A percentile compares a stretch with the other conserved stretches of the same genome.
Evolutionary conservation across 176 grass and related monocot genomes (phyloP).

Genomic region (Echinochloa phyllopogon): DNA sequence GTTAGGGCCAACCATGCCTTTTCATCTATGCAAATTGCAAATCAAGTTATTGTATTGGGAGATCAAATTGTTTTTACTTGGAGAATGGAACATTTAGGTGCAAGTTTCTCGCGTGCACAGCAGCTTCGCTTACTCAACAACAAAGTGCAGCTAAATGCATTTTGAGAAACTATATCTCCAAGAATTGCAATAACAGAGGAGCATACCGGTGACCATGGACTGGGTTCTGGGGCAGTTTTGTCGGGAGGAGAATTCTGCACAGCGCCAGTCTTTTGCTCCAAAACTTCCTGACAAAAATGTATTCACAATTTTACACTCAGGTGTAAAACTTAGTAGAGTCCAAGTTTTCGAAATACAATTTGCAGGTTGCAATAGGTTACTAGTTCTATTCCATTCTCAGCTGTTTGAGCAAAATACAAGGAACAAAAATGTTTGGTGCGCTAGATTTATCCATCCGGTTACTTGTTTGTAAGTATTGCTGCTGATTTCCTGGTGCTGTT

Average conservation of each 20-base stretch:
- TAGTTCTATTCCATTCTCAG: slow-evolving; percentile 11
- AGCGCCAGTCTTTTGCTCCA: slow-evolving; percentile 73
- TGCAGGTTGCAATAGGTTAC: not conserved
- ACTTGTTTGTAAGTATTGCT: slow-evolving; percentile 21
- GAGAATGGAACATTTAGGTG: not conserved
- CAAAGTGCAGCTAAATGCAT: not conserved
- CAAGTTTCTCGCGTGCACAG: slow-evolving; percentile 3
- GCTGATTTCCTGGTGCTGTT: not conserved
- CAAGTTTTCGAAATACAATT: not conserved
- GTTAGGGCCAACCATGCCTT: not conserved
- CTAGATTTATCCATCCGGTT: not conserved
- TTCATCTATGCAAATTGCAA: not conserved
- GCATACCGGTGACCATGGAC: slow-evolving; percentile 91
- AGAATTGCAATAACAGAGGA: slow-evolving; percentile 22
- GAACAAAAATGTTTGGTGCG: not conserved
- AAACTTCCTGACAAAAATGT: slow-evolving; percentile 67
- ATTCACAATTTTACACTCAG: slow-evolving; percentile 3
- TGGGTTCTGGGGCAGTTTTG: slow-evolving; percentile 64
- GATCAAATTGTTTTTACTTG: slow-evolving; percentile 3
- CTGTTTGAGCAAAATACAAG: not conserved
- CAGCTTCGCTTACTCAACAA: slow-evolving; percentile 10
- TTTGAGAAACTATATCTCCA: slow-evolving; percentile 20
- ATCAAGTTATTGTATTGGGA: not conserved
- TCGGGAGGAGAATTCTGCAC: slow-evolving; percentile 93
- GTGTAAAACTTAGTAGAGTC: not conserved